phyloP scores from a whole-genome alignment of 331 rosid genomes.

The Saraca asoca region DNA sequence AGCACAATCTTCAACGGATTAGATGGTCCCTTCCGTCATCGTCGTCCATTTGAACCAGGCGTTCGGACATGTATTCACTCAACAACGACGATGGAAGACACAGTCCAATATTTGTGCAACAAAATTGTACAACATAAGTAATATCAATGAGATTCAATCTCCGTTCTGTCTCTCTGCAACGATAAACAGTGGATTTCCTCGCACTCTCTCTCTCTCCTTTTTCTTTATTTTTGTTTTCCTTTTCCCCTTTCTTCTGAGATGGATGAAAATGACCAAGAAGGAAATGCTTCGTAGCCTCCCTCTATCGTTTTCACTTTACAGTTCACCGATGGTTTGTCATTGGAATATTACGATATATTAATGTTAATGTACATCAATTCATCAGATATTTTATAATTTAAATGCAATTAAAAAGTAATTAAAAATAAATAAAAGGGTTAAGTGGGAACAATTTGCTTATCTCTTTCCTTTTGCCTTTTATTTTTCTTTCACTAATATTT shows the following conservation, averaged over 20 bases:
- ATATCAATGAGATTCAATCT: background rate
- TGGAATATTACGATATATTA: too few relatives aligned
- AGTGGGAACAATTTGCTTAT: background rate
- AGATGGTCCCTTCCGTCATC: constrained; percentile 37
- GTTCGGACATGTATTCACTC: constrained; percentile 13
- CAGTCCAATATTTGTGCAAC: constrained; percentile 2
- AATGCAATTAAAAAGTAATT: too few relatives aligned
- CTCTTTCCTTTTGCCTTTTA: background rate
- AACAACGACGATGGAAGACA: constrained; percentile 18
- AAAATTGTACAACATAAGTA: background rate
- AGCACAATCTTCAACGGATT: constrained; percentile 22
- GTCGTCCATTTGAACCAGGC: constrained; percentile 30
- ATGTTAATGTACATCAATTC: too few relatives aligned
- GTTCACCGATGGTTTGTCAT: background rate
- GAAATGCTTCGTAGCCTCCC: constrained; percentile 24
- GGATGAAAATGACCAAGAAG: constrained; percentile 38
- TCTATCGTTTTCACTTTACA: background rate
- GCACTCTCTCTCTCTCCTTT: background rate
- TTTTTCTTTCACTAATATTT: too few relatives aligned
- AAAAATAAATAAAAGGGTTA: background rate
- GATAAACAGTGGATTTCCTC: constrained; percentile 18
- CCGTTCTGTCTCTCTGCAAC: background rate
- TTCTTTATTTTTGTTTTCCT: too few relatives aligned
- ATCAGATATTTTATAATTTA: too few relatives aligned
- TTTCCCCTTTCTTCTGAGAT: background rate